Evolutionary conservation across 2,329 filamentous ascomycete species (phyloP), one percentile per base, ranked within the genome.

Genomic region (Capronia epimyces): DNA sequence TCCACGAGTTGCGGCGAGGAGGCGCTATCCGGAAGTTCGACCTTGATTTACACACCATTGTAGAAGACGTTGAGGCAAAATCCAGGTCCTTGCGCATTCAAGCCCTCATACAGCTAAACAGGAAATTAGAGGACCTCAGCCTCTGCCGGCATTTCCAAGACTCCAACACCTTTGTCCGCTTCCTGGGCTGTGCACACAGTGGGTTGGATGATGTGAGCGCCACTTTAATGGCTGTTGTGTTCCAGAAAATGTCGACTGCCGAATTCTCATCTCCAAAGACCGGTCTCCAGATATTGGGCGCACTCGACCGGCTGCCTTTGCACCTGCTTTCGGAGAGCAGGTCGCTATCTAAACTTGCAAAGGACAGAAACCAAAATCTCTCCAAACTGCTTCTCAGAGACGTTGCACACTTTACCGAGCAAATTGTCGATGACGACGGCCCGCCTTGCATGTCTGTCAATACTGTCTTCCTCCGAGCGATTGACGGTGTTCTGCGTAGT

Each of bases 141-240:
- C 69, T 70, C 47, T 60, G 63, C 25, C 63, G 62, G n/a, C 67
- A 68, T 24, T 89, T 95, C 61, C 76, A 86, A 16, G 83, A 89
- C 55, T 83, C 88, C 58, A 81, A 82, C 5, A 80, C 86, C 49
- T 86, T 88, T 55, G 77, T 82, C 47, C 79, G 78, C 24, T 73
- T 96, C 13, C 78, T 89, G 46, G 74, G 78, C 39, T 77, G 79
- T 36, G 72, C 86, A 8, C 75, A 74, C 1, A 72, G 74, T 43
- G 80, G 84, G 61, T 68, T 74, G 1, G 85, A 89, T 63, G 58
- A 64, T 29, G 52, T 70, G 15, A 57, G 50, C 21, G 46, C 48
- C 9, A 44, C 49, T n/a, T 49, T 60, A 40, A 44, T 59, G 32
- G 46, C 42, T 10, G 34, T 55, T 9, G 47, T 53, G n/a, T 56